Evolutionary conservation across 257 asterid genomes (phyloP).

Genomic region (Dorcoceras hygrometricum): DNA sequence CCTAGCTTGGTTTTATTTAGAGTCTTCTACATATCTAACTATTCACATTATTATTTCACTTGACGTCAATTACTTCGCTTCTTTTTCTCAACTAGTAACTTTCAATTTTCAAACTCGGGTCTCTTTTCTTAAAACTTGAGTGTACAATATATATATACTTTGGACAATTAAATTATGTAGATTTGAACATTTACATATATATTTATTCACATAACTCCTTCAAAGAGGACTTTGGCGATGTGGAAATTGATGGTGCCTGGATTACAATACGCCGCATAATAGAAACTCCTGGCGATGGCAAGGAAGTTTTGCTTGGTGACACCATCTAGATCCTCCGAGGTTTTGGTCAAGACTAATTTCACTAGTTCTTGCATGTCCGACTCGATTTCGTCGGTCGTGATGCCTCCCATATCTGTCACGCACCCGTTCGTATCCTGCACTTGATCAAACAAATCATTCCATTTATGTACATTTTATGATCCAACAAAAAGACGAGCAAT

Average conservation of each 20-base stretch:
- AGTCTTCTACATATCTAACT: no score
- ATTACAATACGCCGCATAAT: conserved; percentile 54
- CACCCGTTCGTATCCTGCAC: conserved; percentile 27
- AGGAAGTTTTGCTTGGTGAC: conserved; percentile 55
- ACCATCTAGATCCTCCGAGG: conserved; percentile 32
- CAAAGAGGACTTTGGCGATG: conserved; percentile 68
- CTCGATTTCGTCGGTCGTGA: conserved; percentile 39
- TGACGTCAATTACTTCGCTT: no score
- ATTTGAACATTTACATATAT: background rate
- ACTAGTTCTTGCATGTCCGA: conserved; percentile 54
- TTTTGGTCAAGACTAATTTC: conserved; percentile 46
- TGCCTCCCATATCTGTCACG: conserved; percentile 18
- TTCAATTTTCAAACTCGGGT: no score
- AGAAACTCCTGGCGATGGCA: conserved; percentile 53
- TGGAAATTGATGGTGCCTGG: conserved; percentile 51
- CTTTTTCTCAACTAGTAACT: no score
- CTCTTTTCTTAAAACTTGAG: background rate
- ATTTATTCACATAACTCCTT: conserved; percentile 38
- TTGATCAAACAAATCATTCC: conserved; percentile 9
- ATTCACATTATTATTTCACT: no score
- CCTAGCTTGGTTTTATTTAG: no score
- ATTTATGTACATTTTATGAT: background rate
- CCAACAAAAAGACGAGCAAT: background rate
- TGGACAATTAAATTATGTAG: background rate
- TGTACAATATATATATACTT: background rate